Base-by-base conservation (phyloP, 2,329 filamentous ascomycete genomes). In the Penicillium sp. region DNA sequence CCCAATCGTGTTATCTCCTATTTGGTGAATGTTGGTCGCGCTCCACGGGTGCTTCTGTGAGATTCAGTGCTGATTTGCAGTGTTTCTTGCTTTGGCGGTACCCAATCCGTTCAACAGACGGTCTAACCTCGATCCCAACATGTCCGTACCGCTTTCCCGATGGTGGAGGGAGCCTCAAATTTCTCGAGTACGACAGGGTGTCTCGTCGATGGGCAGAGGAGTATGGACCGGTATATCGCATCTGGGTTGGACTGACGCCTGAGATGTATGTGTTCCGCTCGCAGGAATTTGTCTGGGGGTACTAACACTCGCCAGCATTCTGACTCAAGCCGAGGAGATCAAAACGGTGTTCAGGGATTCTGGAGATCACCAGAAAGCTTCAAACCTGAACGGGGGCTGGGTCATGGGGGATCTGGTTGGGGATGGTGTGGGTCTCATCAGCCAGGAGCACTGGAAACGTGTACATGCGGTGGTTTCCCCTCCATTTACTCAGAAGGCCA, bases 321-420 rank as follows among this genome's bases (percentile, higher is more conserved):
- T 75, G 5, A 70, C 66, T 0, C 34, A 55, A 4, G 64, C 72
- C 2, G 55, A 65, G 3, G 57, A 75, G 42, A 45, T 76, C 0
- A 46, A 69, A 51, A 50, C 52, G 0, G 63, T 75, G 5, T 76
- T 75, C 53, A 63, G 60, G 28, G 75, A 77, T 52, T 78, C 75
- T 0, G 63, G 76, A 46, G 65, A 58, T 33, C 75, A 77, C 53
- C 35, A 49, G 16, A 77, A 78, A 53, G 74, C 72, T 2, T 31
- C 49, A 2, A 64, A 68, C 48, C 75, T 74, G 49, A 64, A 77
- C 52, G 64, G 67, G 0, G 75, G 75, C 1, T 72, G 60, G n/a
- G 48, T 70, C 1, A 57, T 76, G 59, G 56, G 67, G 34, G 53
- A 72, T 30, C 58, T 77, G 0, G 65, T 78, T 0, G 75, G 75